phyloP scores from a whole-genome alignment of 106 monocot genomes.

The Allium sativum region DNA sequence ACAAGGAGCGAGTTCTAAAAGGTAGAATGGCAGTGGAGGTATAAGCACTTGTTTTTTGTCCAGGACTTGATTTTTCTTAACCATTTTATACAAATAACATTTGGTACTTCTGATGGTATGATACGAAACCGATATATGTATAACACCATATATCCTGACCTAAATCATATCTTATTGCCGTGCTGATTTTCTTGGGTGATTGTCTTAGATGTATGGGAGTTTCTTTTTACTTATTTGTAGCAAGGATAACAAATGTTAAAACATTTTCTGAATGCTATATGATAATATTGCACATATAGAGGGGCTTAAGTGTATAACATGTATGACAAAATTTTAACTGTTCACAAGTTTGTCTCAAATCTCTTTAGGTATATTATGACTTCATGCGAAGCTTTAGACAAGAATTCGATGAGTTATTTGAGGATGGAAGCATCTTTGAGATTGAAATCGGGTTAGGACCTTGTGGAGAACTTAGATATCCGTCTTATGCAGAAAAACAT shows the following conservation, averaged over 20 bases:
- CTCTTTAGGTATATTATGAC: conserved; percentile 81
- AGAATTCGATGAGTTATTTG: conserved; percentile 79
- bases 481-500: conserved; percentile 80
- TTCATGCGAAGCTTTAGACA: conserved; percentile 96
- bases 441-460: conserved; percentile 92
- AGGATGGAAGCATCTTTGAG: conserved; percentile 73
- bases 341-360: too few relatives aligned
- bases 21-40: conserved; percentile 97
- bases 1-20: conserved; percentile 78
- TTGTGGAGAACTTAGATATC: conserved; percentile 89
- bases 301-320: too few relatives aligned
- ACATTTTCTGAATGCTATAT: too few relatives aligned
- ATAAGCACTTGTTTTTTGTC: background rate
- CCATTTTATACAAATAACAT: too few relatives aligned
- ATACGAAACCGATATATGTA: too few relatives aligned
- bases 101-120: too few relatives aligned
- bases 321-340: too few relatives aligned
- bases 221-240: background rate
- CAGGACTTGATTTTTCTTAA: background rate
- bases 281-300: too few relatives aligned
- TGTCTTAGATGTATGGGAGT: background rate
- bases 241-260: background rate
- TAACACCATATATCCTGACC: too few relatives aligned
- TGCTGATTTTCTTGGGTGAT: background rate
- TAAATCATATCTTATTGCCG: background rate